phyloP scores from a whole-genome alignment of 768 basidiomycete species.

The Neoboletus magnificus region DNA sequence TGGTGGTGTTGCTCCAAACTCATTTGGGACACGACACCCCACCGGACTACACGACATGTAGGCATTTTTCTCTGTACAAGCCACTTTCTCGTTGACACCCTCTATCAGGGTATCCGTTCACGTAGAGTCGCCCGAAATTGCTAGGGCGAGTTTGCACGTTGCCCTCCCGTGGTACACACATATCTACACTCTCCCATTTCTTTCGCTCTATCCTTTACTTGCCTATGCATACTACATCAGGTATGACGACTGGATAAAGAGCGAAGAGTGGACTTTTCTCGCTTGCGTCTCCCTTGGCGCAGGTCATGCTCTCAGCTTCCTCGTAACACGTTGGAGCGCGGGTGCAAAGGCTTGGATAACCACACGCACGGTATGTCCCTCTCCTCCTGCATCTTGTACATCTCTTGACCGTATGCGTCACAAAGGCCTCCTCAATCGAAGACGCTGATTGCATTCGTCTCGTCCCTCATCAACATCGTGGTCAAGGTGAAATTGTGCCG shows the following conservation, averaged over 20 bases:
- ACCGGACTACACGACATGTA: conserved; percentile 18
- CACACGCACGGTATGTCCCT: conserved; percentile 56
- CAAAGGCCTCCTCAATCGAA: conserved; percentile 57
- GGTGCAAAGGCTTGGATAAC: conserved; percentile 77
- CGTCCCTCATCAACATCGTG: conserved; percentile 75
- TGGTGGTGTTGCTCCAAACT: neutral
- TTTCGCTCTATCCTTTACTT: conserved; percentile 77
- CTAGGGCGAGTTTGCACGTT: conserved; percentile 61
- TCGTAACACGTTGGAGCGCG: conserved; percentile 87
- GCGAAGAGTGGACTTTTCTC: conserved; percentile 98
- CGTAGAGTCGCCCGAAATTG: conserved; percentile 66
- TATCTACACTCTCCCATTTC: conserved; percentile 72
- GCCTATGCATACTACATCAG: conserved; percentile 90
- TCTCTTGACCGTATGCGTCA: neutral
- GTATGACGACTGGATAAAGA: conserved; percentile 88
- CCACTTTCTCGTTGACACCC: neutral
- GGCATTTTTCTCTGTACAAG: neutral
- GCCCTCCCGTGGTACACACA: conserved; percentile 67
- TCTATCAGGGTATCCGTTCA: conserved; percentile 40
- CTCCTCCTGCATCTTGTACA: neutral
- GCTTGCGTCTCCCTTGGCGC: conserved; percentile 81
- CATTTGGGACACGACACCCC: conserved; percentile 1
- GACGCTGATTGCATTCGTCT: conserved; percentile 81
- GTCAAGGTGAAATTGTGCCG: conserved; percentile 85
- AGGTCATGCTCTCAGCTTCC: conserved; percentile 88